Evolutionary conservation across 1,284 basidiomycete genomes (phyloP).

Genomic region (Heterobasidion parviporum): DNA sequence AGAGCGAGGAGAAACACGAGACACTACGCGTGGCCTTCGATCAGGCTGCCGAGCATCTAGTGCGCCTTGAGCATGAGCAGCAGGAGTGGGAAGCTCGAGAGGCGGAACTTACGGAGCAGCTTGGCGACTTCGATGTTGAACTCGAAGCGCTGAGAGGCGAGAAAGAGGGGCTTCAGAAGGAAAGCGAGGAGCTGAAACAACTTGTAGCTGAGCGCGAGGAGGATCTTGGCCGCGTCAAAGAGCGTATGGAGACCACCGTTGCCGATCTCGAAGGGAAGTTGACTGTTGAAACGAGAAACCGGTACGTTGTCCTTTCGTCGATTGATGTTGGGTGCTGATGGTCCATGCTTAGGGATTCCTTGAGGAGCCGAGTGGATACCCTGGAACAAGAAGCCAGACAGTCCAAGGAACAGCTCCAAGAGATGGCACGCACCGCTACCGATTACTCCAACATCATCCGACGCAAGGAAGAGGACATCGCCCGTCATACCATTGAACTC

Average conservation of each 20-base stretch:
- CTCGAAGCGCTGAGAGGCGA: constrained; percentile 48
- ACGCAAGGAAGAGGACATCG: constrained; percentile 71
- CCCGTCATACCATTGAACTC: constrained; percentile 51
- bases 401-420: constrained; percentile 72
- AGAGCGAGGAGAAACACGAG: constrained; percentile 71
- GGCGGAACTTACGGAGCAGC: constrained; percentile 43
- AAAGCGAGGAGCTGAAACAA: constrained; percentile 68
- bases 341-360: constrained; percentile 41
- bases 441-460: constrained; percentile 77
- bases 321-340: constrained; percentile 3
- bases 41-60: constrained; percentile 77
- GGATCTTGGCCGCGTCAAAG: constrained; percentile 68
- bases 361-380: constrained; percentile 50
- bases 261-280: constrained; percentile 74
- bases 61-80: constrained; percentile 72
- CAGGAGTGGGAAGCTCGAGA: constrained; percentile 61
- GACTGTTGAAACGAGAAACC: constrained; percentile 53
- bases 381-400: constrained; percentile 65
- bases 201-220: constrained; percentile 74
- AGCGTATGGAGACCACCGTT: constrained; percentile 62
- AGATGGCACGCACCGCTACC: constrained; percentile 68
- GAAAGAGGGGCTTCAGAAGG: constrained; percentile 52
- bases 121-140: constrained; percentile 54
- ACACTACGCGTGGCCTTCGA: constrained; percentile 69
- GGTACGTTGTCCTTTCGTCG: constrained; percentile 35